These are phyloP conservation scores for Sphagnum tenellum DNA, from an alignment of 225 moss, liverwort and hornwort genomes.

Conservation along the genomic window DNA sequence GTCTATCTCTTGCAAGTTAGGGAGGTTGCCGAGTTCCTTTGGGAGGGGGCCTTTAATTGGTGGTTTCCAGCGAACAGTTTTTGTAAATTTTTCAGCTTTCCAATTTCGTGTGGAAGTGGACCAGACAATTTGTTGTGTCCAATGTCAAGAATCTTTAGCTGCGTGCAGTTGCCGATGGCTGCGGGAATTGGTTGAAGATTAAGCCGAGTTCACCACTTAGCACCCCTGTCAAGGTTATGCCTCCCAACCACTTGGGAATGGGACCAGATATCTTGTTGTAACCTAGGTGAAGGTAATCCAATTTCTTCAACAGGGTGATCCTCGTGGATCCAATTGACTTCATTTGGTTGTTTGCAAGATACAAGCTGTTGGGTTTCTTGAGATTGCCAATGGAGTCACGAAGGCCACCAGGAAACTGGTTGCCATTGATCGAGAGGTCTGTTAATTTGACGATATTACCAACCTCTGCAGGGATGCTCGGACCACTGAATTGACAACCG, in stretches of 20 bases:
- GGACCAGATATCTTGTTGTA: neutral
- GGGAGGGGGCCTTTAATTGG: slow-evolving; percentile 1
- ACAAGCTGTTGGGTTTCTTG: neutral
- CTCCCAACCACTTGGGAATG: slow-evolving; percentile 4
- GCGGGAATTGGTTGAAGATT: slow-evolving; percentile 3
- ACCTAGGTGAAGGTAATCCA: neutral
- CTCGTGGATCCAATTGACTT: neutral
- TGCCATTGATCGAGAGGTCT: neutral
- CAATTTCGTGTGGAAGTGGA: neutral
- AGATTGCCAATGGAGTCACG: slow-evolving; percentile 1
- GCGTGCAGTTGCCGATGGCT: slow-evolving; percentile 12
- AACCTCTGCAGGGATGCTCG: no score
- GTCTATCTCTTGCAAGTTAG: neutral
- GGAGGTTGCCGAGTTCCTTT: neutral
- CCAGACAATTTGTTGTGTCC: neutral
- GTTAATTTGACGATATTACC: neutral
- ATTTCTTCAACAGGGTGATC: slow-evolving; percentile 3
- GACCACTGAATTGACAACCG: no score
- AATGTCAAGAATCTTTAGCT: slow-evolving; percentile 4
- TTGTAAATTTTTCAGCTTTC: neutral
- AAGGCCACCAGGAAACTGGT: neutral
- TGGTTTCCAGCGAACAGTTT: neutral
- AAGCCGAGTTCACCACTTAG: slow-evolving; percentile 7
- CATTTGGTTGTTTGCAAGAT: neutral
- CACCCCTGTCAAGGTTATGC: neutral